Base-by-base conservation (phyloP, 306 rosid species). In the Quillaja saponaria region DNA sequence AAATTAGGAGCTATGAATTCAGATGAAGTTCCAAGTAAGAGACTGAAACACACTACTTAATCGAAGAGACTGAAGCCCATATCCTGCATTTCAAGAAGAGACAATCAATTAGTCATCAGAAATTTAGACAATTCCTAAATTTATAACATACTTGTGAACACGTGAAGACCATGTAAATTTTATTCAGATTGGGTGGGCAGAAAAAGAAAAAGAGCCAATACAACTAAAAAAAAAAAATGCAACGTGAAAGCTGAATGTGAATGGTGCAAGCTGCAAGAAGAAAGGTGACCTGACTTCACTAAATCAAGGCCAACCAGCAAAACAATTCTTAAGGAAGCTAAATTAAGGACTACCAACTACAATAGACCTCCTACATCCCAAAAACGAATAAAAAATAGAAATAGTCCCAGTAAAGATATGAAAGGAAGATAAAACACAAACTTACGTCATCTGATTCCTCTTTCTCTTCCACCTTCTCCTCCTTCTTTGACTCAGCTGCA, bases 1-100 rank as follows among this genome's bases (percentile, higher is more conserved):
- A 69, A 76, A 45, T 61, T 35, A 48, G 58, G 35, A 55, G 8
- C 75, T 46, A 44, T 66, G 58, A 20, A 61, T 8, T 12, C n/a
- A n/a, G 63, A 61, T 18, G 38, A 15, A 37, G 42, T 55, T 34
- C 60, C 0, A 46, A 49, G n/a, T 7, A 28, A 67, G 13, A 48
- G 7, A 16, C 41, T 3, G 42, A 55, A 10, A 45, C 49, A 21
- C 11, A 52, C 54, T 60, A 33, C 71, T 72, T 74, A 87, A 68
- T 87, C 97, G 17, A 90, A 90, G 59, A 87, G 95, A 76, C 90
- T 77, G 90, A 90, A 81, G 19, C 85, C 86, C 92, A 82, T 73
- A 25, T 87, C 95, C 97, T 90, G 95, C 92, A 77, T 44, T 58
- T 31, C 37, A 68, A 31, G 11, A 34, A 35, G 5, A 56, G 42